A percentile compares a stretch with the other conserved stretches of the same genome.
Evolutionary conservation across 2,329 filamentous ascomycete species (phyloP).

Genomic region (Chaetomium sp.): DNA sequence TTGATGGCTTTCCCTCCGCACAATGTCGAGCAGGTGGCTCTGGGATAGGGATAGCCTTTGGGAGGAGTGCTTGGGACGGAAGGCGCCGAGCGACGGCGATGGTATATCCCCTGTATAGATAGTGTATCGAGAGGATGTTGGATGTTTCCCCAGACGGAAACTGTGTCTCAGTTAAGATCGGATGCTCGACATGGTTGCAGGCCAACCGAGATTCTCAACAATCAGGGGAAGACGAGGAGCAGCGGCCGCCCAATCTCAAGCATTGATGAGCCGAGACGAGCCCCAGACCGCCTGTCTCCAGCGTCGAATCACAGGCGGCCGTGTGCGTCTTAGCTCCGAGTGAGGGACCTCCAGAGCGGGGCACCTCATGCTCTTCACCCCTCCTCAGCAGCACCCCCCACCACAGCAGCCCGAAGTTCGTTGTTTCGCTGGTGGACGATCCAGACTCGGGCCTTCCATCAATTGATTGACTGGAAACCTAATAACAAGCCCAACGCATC

Average conservation of each 20-base stretch:
- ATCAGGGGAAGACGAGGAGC: neutral
- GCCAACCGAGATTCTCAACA: slow-evolving; percentile 9
- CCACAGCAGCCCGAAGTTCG: slow-evolving; percentile 10
- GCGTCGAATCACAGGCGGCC: slow-evolving; percentile 20
- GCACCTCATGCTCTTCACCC: slow-evolving; percentile 6
- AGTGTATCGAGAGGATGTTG: slow-evolving; percentile 13
- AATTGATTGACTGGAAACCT: slow-evolving; percentile 8
- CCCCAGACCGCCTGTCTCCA: slow-evolving; percentile 20
- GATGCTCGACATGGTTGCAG: neutral
- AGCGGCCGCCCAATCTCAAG: slow-evolving; percentile 6
- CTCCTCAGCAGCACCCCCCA: slow-evolving; percentile 20
- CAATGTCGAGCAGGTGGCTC: neutral
- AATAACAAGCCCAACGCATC: slow-evolving; percentile 14
- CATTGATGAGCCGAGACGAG: slow-evolving; percentile 23
- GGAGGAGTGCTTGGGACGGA: too few relatives aligned
- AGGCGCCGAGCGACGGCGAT: neutral
- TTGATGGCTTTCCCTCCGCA: neutral
- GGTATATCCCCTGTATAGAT: slow-evolving; percentile 15
- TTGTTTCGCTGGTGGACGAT: slow-evolving; percentile 1
- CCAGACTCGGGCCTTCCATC: neutral
- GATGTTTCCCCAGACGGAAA: neutral
- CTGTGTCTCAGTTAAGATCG: slow-evolving; percentile 4
- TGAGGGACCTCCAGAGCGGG: slow-evolving; percentile 18
- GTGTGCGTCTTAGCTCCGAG: slow-evolving; percentile 16
- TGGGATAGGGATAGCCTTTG: too few relatives aligned